These are phyloP conservation scores for Gryganskiella cystojenkinii DNA, from an alignment of 192 early-diverging fungal genomes.

Conservation along the genomic window DNA sequence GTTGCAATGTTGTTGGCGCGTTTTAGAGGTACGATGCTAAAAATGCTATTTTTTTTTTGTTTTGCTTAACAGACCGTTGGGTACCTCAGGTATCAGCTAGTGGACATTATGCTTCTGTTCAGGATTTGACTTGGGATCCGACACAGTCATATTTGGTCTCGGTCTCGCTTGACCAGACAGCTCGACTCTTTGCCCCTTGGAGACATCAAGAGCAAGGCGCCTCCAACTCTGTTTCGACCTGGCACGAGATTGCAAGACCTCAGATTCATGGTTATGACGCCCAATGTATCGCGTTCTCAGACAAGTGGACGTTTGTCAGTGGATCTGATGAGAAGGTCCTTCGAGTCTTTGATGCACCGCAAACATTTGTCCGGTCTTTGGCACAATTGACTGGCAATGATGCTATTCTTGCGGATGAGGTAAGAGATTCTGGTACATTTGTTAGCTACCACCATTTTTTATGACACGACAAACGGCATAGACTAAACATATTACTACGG, in stretches of 20 bases:
- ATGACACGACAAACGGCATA: too few species aligned
- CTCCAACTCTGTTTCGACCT: slow-evolving; percentile 55
- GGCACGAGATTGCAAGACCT: slow-evolving; percentile 94
- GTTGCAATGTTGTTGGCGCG: slow-evolving; percentile 20
- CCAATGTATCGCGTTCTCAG: slow-evolving; percentile 83
- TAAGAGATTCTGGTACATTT: not conserved
- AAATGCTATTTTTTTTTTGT: not conserved
- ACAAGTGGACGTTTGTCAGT: slow-evolving; percentile 79
- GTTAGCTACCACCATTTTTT: too few species aligned
- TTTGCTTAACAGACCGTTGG: slow-evolving; percentile 65
- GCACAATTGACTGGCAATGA: slow-evolving; percentile 57
- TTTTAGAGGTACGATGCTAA: not conserved
- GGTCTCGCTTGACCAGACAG: slow-evolving; percentile 88
- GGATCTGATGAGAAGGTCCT: slow-evolving; percentile 97
- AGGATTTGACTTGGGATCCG: slow-evolving; percentile 87
- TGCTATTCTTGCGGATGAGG: slow-evolving; percentile 52
- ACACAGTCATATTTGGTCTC: slow-evolving; percentile 77
- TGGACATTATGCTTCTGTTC: slow-evolving; percentile 87
- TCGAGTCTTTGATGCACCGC: slow-evolving; percentile 89
- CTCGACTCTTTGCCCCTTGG: slow-evolving; percentile 87
- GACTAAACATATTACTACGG: too few species aligned
- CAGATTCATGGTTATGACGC: slow-evolving; percentile 98
- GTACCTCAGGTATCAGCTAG: slow-evolving; percentile 73
- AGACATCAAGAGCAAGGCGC: slow-evolving; percentile 32
- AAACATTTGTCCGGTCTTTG: slow-evolving; percentile 78